Conservation (phyloP, 2,329 filamentous ascomycete species). For the Fusarium burgessii region DNA sequence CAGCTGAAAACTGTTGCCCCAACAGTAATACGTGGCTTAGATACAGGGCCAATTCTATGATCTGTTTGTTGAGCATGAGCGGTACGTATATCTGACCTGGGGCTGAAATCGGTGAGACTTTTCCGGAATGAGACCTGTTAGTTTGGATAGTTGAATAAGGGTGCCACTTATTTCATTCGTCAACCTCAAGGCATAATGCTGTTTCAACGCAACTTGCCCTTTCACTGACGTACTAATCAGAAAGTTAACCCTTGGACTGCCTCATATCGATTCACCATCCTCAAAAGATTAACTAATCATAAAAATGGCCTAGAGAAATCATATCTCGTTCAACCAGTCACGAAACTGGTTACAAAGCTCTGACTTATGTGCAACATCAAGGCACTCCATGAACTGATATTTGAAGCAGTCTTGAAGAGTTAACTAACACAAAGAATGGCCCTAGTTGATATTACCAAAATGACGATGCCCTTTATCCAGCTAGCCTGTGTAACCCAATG, state of each 20-base stretch:
- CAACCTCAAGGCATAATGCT: fast-evolving
- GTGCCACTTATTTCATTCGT: not conserved
- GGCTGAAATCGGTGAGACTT: too few species aligned
- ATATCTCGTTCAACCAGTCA: not conserved
- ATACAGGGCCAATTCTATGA: too few species aligned
- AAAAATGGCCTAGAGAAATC: not conserved
- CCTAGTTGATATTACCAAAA: not conserved
- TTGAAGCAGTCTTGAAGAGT: not conserved
- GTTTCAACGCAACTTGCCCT: fast-evolving
- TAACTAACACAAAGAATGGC: not conserved
- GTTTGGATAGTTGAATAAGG: not conserved
- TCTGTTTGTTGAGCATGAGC: too few species aligned
- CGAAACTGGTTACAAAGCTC: not conserved
- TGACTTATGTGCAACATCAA: fast-evolving
- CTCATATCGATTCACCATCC: too few species aligned
- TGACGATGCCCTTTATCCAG: too few species aligned
- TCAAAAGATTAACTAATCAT: not conserved
- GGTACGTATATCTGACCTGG: not conserved
- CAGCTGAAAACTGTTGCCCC: too few species aligned
- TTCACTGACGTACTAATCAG: not conserved
- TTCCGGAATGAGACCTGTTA: too few species aligned
- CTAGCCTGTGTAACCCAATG: too few species aligned
- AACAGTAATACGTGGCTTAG: too few species aligned
- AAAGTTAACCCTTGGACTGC: not conserved
- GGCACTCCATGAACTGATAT: too few species aligned